Percentiles rank a stretch among this genome's conserved stretches.
phyloP scores from a whole-genome alignment of 305 asterid genomes.

The Fraxinus dipetala region DNA sequence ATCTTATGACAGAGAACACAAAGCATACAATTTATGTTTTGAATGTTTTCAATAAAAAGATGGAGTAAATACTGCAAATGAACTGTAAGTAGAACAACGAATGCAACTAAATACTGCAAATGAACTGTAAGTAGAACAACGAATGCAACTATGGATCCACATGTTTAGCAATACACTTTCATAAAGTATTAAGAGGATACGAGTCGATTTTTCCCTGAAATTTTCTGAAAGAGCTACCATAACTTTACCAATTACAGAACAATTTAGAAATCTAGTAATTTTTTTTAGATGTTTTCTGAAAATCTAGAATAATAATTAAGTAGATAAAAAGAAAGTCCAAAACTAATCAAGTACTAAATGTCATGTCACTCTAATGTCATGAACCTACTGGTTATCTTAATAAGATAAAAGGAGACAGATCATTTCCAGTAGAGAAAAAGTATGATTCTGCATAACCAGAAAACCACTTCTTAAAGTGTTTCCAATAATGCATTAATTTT shows the following conservation, averaged over 20 bases:
- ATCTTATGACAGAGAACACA: not conserved
- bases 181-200: not conserved
- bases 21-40: not conserved
- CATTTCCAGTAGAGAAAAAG: conserved; percentile 25
- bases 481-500: conserved; percentile 20
- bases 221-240: not conserved
- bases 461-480: conserved; percentile 17
- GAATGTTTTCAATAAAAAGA: not conserved
- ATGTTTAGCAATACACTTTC: not conserved
- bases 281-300: not conserved
- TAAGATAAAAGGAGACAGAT: conserved; percentile 9
- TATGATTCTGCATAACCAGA: conserved; percentile 26
- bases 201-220: not conserved
- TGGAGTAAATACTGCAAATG: not conserved
- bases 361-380: conserved; percentile 10
- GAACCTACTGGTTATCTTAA: conserved; percentile 18
- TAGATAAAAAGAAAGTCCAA: not conserved
- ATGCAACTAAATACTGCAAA: not conserved
- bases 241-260: not conserved
- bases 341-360: not conserved
- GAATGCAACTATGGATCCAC: not conserved
- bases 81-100: not conserved
- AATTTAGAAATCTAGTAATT: not conserved
- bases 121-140: not conserved
- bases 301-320: not conserved